Conservation (phyloP, 23 red algal genomes). For the Gracilaria caudata region DNA sequence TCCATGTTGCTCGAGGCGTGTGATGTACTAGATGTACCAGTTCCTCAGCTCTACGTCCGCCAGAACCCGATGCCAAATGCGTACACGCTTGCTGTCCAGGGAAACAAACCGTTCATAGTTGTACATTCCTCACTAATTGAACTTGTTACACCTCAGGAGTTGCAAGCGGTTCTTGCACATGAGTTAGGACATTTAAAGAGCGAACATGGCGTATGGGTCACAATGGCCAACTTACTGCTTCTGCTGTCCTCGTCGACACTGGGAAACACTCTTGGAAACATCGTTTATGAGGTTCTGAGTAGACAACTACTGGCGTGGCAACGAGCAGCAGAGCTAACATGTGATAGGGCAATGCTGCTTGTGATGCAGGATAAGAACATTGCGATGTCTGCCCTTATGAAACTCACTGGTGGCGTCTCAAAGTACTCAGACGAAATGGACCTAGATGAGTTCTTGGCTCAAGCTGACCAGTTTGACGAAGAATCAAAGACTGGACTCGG, state of each 20-base stretch:
- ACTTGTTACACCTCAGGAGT: slow-evolving; percentile 80
- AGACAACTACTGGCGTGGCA: slow-evolving; percentile 77
- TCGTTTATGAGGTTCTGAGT: slow-evolving; percentile 58
- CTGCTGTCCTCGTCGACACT: slow-evolving; percentile 60
- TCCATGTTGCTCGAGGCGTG: slow-evolving; percentile 73
- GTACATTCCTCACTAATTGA: slow-evolving; percentile 85
- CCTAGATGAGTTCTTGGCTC: slow-evolving; percentile 77
- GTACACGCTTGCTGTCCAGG: slow-evolving; percentile 95
- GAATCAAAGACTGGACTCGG: slow-evolving; percentile 61
- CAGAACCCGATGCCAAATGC: slow-evolving; percentile 93
- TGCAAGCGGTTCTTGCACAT: slow-evolving; percentile 92
- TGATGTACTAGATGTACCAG: slow-evolving; percentile 74
- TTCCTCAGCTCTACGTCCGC: slow-evolving; percentile 88
- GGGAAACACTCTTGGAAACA: slow-evolving; percentile 58
- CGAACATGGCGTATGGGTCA: slow-evolving; percentile 96
- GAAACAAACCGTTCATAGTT: slow-evolving; percentile 93
- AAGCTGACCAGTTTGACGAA: slow-evolving; percentile 74
- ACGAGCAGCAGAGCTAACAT: slow-evolving; percentile 89
- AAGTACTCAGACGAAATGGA: slow-evolving; percentile 75
- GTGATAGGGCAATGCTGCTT: slow-evolving; percentile 95
- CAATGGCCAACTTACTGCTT: slow-evolving; percentile 87
- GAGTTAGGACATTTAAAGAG: slow-evolving; percentile 96
- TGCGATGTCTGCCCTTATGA: slow-evolving; percentile 88
- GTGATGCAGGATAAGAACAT: slow-evolving; percentile 85
- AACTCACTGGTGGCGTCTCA: slow-evolving; percentile 84